A percentile compares a stretch with the other conserved stretches of the same genome.
Evolutionary conservation across 331 rosid genomes (phyloP).

Genomic region (Malus hybrid): DNA sequence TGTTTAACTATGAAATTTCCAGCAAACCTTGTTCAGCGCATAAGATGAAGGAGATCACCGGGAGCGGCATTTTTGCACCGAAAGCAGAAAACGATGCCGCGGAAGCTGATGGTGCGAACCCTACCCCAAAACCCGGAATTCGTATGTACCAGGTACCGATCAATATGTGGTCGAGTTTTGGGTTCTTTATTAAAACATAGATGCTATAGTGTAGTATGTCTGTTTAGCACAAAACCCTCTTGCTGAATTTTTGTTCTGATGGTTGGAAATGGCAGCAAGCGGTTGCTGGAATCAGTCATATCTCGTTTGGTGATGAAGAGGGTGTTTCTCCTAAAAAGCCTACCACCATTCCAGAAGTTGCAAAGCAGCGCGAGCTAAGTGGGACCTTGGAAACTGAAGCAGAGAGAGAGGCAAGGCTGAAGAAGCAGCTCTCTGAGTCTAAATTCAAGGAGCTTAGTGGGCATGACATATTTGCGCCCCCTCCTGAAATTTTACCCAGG

Average conservation of each 20-base stretch:
- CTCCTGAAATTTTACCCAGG: constrained; percentile 89
- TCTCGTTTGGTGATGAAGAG: constrained; percentile 85
- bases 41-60: constrained; percentile 98
- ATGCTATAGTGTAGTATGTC: neutral
- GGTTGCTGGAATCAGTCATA: constrained; percentile 81
- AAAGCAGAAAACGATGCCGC: constrained; percentile 48
- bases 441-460: constrained; percentile 93
- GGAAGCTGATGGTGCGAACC: constrained; percentile 54
- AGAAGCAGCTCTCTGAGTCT: constrained; percentile 85
- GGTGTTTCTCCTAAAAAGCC: constrained; percentile 74
- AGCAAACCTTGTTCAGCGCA: constrained; percentile 91
- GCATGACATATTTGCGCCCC: constrained; percentile 92
- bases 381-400: constrained; percentile 85
- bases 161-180: neutral
- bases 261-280: constrained; percentile 62
- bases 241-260: constrained; percentile 14
- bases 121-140: constrained; percentile 54
- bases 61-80: constrained; percentile 81
- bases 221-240: neutral
- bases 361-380: constrained; percentile 94
- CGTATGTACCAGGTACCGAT: constrained; percentile 87
- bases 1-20: constrained; percentile 15
- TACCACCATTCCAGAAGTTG: constrained; percentile 69
- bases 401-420: constrained; percentile 57
- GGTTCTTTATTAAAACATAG: neutral